Percentiles rank a stretch among this genome's conserved stretches.
Conservation (phyloP, 441 rosid genomes). For the Bocquillonia castaneifolia region DNA sequence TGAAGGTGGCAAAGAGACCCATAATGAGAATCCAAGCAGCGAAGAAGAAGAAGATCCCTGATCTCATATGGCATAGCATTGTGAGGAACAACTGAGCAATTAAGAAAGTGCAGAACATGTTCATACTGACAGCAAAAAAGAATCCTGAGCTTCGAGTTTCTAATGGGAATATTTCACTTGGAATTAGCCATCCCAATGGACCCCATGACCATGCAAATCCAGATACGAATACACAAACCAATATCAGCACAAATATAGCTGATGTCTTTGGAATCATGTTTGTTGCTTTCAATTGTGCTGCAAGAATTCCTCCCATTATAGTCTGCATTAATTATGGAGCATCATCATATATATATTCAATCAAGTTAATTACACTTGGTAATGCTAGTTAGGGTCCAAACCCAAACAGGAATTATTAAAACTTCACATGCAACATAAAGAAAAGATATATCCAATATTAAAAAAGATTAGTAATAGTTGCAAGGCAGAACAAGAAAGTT, state of each 20-base stretch:
- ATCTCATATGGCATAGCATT: constrained; percentile 49
- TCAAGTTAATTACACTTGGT: too few relatives aligned
- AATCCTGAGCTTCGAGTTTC: constrained; percentile 56
- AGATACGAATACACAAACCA: constrained; percentile 45
- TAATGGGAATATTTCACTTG: constrained; percentile 55
- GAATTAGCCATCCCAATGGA: constrained; percentile 65
- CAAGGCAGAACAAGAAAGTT: too few relatives aligned
- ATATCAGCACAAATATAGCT: constrained; percentile 31
- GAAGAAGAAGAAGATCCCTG: constrained; percentile 55
- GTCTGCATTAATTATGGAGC: constrained; percentile 21
- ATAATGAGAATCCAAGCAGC: constrained; percentile 35
- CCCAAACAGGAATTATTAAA: too few relatives aligned
- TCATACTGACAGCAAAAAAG: constrained; percentile 54
- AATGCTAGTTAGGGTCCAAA: too few relatives aligned
- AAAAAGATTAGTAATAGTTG: too few relatives aligned
- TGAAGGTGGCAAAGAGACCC: constrained; percentile 26
- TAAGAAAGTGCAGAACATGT: constrained; percentile 64
- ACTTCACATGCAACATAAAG: too few relatives aligned
- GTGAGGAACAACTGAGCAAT: constrained; percentile 62
- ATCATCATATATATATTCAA: too few relatives aligned
- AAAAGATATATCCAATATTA: too few relatives aligned
- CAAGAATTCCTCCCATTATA: constrained; percentile 36
- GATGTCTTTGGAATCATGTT: constrained; percentile 24
- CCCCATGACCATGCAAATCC: constrained; percentile 89
- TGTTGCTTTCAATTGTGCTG: constrained; percentile 28